Base-by-base conservation (phyloP, 805 yeast species). In the Debaryomyces castellii region DNA sequence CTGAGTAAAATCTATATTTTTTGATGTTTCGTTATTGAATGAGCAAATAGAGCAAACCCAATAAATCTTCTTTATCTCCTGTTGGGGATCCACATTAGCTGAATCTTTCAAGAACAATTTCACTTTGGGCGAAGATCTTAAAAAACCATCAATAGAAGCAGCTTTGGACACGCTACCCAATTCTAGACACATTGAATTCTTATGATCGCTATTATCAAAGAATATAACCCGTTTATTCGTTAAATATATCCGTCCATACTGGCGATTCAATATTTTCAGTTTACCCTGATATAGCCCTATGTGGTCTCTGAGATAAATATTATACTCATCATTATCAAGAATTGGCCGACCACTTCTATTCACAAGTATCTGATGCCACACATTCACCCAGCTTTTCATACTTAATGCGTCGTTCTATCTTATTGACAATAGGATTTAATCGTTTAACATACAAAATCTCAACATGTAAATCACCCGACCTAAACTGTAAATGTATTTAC, bases 21-120 rank as follows among this genome's bases (percentile, higher is more conserved):
- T 39, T 7, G 48, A 33, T 20, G 63, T 49, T 38, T 57, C 63
- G 57, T 89, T 89, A 21, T 83, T 72, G 59, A 73, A 87, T n/a
- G 81, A 80, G 63, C 99, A 92, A 3, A 94, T 91, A n/a, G 86
- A 85, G 62, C 99, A 92, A 1, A 77, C 76, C 99, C 99, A 92
- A 24, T 74, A 68, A 14, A 60, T 48, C n/a, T 12, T 34, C 10
- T 11, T 39, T 20, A 28, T 40, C 30, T 6, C 9, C 41, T 21
- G 5, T 7, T n/a, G 23, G 43, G 14, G 46, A 12, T 24, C 12
- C 16, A 9, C 16, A 7, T 14, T 14, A 9, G 16, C 18, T 5
- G 24, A 16, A 12, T 46, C 51, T 36, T 50, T 51, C 11, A 67
- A 20, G 43, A 48, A 66, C 10, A 66, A 44, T 51, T 68, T 79